Evolutionary conservation across 495 filamentous ascomycete genomes (phyloP).

Genomic region (Entonaema liquescens): DNA sequence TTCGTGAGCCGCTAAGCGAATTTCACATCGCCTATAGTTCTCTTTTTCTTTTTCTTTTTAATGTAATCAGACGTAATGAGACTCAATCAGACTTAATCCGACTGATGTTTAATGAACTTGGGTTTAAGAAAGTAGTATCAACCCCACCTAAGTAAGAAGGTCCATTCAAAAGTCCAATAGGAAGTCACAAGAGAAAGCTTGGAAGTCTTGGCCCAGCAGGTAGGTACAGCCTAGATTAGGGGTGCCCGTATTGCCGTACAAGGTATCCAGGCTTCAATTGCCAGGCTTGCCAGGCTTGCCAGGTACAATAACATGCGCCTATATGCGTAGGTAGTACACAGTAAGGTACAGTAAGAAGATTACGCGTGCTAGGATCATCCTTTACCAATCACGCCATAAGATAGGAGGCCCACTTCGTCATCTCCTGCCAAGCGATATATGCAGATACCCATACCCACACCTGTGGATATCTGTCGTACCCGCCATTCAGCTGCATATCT

Average conservation of each 20-base stretch:
- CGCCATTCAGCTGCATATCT: too few relatives aligned
- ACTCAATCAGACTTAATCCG: neutral
- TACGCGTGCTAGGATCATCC: neutral
- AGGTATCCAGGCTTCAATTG: too few relatives aligned
- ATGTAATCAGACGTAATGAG: neutral
- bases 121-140: neutral
- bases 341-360: neutral
- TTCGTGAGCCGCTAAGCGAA: neutral
- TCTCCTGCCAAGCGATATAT: neutral
- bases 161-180: neutral
- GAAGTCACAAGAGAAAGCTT: neutral
- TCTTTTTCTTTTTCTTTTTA: neutral
- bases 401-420: neutral
- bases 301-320: too few relatives aligned
- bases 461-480: neutral
- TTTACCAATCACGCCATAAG: neutral
- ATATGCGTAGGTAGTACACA: too few relatives aligned
- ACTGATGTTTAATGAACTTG: conserved; percentile 2
- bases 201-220: neutral
- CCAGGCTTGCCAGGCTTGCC: too few relatives aligned
- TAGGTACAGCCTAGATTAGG: neutral
- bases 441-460: neutral
- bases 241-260: neutral
- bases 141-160: neutral
- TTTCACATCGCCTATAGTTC: neutral